Evolutionary conservation across 140 eudicot species (phyloP).

Genomic region (Flaveria floridana): DNA sequence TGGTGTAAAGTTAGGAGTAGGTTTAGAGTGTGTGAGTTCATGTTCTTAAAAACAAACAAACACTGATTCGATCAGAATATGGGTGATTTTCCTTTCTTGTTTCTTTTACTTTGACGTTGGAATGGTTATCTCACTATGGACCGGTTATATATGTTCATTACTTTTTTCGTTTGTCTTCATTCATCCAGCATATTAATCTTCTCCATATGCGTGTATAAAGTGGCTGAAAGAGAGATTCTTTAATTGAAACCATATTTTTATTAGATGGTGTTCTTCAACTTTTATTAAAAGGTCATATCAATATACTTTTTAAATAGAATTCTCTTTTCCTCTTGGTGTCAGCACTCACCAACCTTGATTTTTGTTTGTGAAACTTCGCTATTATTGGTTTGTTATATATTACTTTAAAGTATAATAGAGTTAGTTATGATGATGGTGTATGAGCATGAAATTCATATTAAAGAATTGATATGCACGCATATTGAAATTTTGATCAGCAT

Average conservation of each 20-base stretch:
- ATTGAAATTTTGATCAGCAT: slow-evolving; percentile 2
- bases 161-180: slow-evolving; percentile 33
- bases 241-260: slow-evolving; percentile 11
- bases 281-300: slow-evolving; percentile 10
- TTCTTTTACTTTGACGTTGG: neutral
- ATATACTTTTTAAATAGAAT: slow-evolving; percentile 15
- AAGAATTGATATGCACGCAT: slow-evolving; percentile 11
- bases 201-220: slow-evolving; percentile 18
- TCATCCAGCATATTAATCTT: slow-evolving; percentile 20
- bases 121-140: neutral
- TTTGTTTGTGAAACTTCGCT: neutral
- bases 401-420: slow-evolving; percentile 4
- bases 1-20: no score
- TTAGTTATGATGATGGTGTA: slow-evolving; percentile 14
- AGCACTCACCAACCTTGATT: slow-evolving; percentile 23
- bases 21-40: no score
- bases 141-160: neutral
- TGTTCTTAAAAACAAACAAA: no score
- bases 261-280: slow-evolving; percentile 18
- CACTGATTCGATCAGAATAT: neutral
- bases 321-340: slow-evolving; percentile 27
- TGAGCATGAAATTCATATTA: slow-evolving; percentile 17
- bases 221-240: slow-evolving; percentile 18
- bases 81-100: slow-evolving; percentile 1
- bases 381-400: slow-evolving; percentile 18